Conservation (phyloP, 1,284 basidiomycete species). For the Fomitopsis palustris region DNA sequence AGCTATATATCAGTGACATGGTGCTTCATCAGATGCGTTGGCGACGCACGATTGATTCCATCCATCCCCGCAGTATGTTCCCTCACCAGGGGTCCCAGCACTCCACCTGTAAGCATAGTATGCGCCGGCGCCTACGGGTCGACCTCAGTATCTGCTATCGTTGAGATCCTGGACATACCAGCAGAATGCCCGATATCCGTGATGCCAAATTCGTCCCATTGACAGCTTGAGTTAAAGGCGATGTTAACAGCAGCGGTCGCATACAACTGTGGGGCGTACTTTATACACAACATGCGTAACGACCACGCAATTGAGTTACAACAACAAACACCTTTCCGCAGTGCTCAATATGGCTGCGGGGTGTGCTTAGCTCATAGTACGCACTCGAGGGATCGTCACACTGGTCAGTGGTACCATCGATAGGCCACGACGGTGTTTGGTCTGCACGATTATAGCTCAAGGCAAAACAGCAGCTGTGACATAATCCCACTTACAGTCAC, state of each 20-base stretch:
- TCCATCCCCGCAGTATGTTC: not conserved
- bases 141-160: not conserved
- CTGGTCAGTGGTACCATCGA: not conserved
- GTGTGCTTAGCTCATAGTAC: not conserved
- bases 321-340: not conserved
- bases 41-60: not conserved
- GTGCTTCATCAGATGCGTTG: not conserved
- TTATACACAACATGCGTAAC: not conserved
- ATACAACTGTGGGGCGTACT: not conserved
- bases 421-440: not conserved
- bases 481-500: too few species aligned
- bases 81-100: not conserved
- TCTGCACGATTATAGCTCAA: not conserved
- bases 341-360: not conserved
- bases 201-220: not conserved
- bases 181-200: not conserved
- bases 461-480: too few species aligned
- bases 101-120: not conserved
- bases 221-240: not conserved
- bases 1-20: not conserved
- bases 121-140: not conserved
- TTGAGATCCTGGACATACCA: not conserved
- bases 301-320: not conserved
- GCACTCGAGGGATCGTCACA: not conserved
- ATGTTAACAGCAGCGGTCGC: not conserved